Evolutionary conservation across 2,329 filamentous ascomycete genomes (phyloP).

Genomic region (Cladosporium sp.): DNA sequence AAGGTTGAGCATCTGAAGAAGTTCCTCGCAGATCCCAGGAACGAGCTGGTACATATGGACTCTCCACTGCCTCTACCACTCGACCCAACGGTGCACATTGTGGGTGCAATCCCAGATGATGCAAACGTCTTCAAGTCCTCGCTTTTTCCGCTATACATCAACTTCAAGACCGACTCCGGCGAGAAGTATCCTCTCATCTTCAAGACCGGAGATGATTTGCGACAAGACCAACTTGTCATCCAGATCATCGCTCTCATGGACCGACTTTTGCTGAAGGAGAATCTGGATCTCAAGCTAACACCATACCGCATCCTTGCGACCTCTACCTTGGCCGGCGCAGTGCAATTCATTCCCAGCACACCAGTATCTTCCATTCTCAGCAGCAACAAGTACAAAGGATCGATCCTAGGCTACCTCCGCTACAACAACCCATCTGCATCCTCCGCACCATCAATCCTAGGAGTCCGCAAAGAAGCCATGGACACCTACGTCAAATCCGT

Average conservation of each 20-base stretch:
- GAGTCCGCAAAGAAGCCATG: slow-evolving; percentile 85
- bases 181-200: slow-evolving; percentile 88
- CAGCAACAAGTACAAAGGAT: slow-evolving; percentile 69
- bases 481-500: slow-evolving; percentile 95
- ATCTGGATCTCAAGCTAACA: slow-evolving; percentile 88
- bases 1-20: slow-evolving; percentile 83
- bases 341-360: slow-evolving; percentile 87
- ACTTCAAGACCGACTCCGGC: slow-evolving; percentile 75
- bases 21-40: slow-evolving; percentile 80
- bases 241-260: slow-evolving; percentile 99
- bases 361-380: slow-evolving; percentile 67
- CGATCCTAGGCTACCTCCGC: slow-evolving; percentile 74
- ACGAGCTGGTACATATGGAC: slow-evolving; percentile 78
- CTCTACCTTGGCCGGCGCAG: slow-evolving; percentile 79
- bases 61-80: slow-evolving; percentile 82
- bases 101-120: slow-evolving; percentile 76
- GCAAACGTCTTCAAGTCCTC: slow-evolving; percentile 94
- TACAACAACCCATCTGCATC: slow-evolving; percentile 89
- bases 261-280: slow-evolving; percentile 88
- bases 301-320: slow-evolving; percentile 97
- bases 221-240: slow-evolving; percentile 95
- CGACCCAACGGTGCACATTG: slow-evolving; percentile 75
- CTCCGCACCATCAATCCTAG: slow-evolving; percentile 64
- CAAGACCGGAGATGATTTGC: slow-evolving; percentile 93
- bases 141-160: slow-evolving; percentile 82